phyloP scores from a whole-genome alignment of 2,329 filamentous ascomycete genomes.

The Metarhizium sp. region DNA sequence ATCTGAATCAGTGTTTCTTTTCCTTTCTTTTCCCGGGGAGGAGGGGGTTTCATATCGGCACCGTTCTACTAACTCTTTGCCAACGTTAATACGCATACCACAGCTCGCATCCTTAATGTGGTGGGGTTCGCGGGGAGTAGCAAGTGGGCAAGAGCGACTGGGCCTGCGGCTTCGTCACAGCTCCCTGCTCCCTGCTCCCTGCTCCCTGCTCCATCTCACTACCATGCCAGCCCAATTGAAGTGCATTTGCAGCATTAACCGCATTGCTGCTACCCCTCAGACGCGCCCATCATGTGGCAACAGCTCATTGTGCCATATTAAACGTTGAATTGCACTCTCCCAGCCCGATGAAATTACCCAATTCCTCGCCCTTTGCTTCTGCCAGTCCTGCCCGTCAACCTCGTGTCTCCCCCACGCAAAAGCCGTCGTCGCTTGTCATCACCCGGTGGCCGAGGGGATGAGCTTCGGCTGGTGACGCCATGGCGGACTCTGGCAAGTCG shows the following conservation, averaged over 20 bases:
- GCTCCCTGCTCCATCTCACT: neutral
- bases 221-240: neutral
- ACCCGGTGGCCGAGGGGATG: slow-evolving; percentile 16
- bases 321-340: neutral
- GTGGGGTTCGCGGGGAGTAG: neutral
- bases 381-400: neutral
- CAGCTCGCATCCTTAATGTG: neutral
- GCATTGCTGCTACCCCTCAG: neutral
- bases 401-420: neutral
- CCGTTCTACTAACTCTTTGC: too few species aligned
- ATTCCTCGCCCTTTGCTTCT: neutral
- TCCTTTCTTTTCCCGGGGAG: too few species aligned
- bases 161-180: neutral
- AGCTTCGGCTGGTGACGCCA: slow-evolving; percentile 21
- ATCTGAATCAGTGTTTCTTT: too few species aligned
- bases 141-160: neutral
- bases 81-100: too few species aligned
- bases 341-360: neutral
- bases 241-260: neutral
- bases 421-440: neutral
- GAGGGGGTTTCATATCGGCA: too few species aligned
- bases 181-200: neutral
- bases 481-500: slow-evolving; percentile 32
- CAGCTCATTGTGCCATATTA: neutral
- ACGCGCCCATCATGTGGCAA: neutral